phyloP scores from a whole-genome alignment of 2,329 filamentous ascomycete genomes.

The Albophoma yamanashiensis region DNA sequence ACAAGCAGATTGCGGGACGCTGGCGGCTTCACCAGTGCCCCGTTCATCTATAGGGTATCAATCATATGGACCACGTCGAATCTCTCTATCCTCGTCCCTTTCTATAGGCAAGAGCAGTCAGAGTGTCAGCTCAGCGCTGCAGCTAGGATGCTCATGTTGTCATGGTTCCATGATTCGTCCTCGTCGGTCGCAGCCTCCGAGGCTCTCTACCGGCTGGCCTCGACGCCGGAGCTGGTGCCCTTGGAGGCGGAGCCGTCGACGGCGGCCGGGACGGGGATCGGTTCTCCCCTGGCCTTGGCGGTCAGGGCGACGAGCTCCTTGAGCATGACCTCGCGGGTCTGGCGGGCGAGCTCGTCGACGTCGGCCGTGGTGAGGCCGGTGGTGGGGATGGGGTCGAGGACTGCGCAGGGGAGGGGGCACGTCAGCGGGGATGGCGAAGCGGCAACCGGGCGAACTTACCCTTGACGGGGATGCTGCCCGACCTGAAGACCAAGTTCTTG shows the following conservation, averaged over 20 bases:
- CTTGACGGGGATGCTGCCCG: conserved; percentile 64
- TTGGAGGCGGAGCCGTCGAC: conserved; percentile 7
- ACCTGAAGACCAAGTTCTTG: conserved; percentile 53
- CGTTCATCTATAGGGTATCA: conserved; percentile 5
- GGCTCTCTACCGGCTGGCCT: conserved; percentile 6
- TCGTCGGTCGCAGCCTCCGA: background rate
- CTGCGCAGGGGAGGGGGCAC: conserved; percentile 26
- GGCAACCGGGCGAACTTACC: conserved; percentile 32
- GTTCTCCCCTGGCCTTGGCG: conserved; percentile 34
- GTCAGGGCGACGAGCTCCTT: conserved; percentile 48
- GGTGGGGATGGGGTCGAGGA: conserved; percentile 73
- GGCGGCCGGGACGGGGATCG: conserved; percentile 19
- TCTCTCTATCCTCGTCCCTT: background rate
- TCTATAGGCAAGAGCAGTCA: background rate
- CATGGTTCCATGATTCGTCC: background rate
- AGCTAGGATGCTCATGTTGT: background rate
- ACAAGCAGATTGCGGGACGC: background rate
- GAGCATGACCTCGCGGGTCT: conserved; percentile 67
- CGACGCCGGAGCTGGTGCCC: conserved; percentile 19
- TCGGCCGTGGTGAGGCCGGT: conserved; percentile 61
- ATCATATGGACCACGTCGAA: background rate
- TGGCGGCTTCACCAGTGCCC: background rate
- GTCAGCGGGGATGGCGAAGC: background rate
- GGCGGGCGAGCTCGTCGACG: conserved; percentile 61
- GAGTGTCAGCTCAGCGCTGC: background rate